Percentiles rank a stretch among this genome's conserved stretches.
These are phyloP conservation scores for Salmacisia buchloeana DNA, from an alignment of 1,284 basidiomycete genomes.

Conservation along the genomic window DNA sequence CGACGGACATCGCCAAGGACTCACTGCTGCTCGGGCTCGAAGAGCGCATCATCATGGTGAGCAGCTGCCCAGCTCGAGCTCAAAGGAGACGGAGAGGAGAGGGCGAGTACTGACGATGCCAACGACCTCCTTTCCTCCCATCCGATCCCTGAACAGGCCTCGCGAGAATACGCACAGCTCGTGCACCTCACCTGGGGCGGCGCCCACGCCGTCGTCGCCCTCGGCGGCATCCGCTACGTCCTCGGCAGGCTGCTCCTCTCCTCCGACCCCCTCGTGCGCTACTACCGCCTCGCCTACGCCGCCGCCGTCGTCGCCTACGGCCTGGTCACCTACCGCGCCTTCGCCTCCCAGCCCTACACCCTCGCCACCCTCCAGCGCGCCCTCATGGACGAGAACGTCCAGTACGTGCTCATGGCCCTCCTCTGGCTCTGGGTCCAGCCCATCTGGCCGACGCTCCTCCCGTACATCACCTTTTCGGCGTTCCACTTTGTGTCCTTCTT, in stretches of 20 bases:
- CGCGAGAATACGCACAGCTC: conserved; percentile 2
- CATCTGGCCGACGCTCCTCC: conserved; percentile 49
- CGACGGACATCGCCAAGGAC: too few species aligned
- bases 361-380: conserved; percentile 49
- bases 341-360: conserved; percentile 45
- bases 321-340: conserved; percentile 50
- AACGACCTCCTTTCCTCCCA: neutral
- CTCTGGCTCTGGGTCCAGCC: conserved; percentile 50
- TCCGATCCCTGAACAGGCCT: neutral
- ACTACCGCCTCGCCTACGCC: conserved; percentile 45
- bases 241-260: conserved; percentile 31
- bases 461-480: conserved; percentile 49
- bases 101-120: too few species aligned
- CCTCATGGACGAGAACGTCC: conserved; percentile 51
- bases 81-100: too few species aligned
- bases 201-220: conserved; percentile 48
- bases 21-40: too few species aligned
- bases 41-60: too few species aligned
- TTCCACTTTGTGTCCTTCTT: conserved; percentile 49
- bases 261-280: conserved; percentile 32
- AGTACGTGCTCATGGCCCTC: conserved; percentile 48
- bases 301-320: conserved; percentile 50
- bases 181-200: conserved; percentile 49
- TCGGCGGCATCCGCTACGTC: conserved; percentile 45
- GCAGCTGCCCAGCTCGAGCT: too few species aligned